phyloP scores from a whole-genome alignment of 257 asterid genomes.

The Nicotiana tabacum region DNA sequence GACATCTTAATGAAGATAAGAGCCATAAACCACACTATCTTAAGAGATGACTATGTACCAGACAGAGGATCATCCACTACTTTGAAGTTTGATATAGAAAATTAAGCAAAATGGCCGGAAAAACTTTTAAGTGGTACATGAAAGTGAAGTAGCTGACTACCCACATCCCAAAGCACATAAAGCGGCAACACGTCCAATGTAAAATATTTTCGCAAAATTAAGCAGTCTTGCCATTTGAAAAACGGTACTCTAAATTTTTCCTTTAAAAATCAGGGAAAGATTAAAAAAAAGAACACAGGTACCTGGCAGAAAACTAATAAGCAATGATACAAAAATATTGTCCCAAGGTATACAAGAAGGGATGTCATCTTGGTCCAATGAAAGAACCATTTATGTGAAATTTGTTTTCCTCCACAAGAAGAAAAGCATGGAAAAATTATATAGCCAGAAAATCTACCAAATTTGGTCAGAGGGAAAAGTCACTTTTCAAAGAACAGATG shows the following conservation, averaged over 20 bases:
- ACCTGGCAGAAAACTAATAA: neutral
- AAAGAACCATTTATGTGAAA: neutral
- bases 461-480: neutral
- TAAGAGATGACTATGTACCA: neutral
- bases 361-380: neutral
- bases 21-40: neutral
- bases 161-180: neutral
- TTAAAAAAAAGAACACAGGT: neutral
- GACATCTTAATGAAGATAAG: neutral
- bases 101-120: neutral
- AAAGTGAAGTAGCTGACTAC: neutral
- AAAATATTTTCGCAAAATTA: neutral
- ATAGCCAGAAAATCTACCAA: neutral
- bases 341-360: conserved; percentile 2
- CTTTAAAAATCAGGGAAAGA: neutral
- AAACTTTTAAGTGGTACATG: neutral
- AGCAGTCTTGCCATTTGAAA: neutral
- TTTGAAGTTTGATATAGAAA: neutral
- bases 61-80: neutral
- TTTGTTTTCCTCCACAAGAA: neutral
- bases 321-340: neutral
- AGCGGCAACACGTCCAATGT: neutral
- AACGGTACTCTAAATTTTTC: neutral
- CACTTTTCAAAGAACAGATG: neutral
- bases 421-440: neutral